A percentile compares a stretch with the other conserved stretches of the same genome.
Conservation (phyloP, 768 basidiomycete species). For the Collybia nuda region DNA sequence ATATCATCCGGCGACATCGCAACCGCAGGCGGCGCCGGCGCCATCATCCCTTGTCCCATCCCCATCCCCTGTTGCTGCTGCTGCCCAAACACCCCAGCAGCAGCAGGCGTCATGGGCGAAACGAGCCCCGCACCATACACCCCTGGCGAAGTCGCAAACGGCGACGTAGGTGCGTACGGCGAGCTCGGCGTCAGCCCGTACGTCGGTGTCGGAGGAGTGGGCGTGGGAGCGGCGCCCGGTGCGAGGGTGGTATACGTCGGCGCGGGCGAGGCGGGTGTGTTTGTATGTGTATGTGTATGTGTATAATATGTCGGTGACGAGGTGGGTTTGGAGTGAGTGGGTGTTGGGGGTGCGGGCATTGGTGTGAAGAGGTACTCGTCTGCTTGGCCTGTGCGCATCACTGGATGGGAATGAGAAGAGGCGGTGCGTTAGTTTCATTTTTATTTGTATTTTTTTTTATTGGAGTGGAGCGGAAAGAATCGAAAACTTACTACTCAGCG, state of each 20-base stretch:
- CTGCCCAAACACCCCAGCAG: not conserved
- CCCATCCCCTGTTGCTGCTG: slow-evolving; percentile 12
- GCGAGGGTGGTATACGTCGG: slow-evolving; percentile 5
- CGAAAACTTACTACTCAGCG: slow-evolving; percentile 66
- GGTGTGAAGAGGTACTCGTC: slow-evolving; percentile 49
- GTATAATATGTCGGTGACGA: slow-evolving; percentile 23
- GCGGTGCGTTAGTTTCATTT: slow-evolving; percentile 20
- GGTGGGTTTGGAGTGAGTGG: slow-evolving; percentile 30
- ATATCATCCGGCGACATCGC: slow-evolving; percentile 71
- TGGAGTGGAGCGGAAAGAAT: not conserved
- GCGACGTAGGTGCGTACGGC: slow-evolving; percentile 21
- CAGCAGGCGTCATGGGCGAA: too few species aligned
- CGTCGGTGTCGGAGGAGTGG: slow-evolving; percentile 1
- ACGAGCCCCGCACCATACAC: too few species aligned
- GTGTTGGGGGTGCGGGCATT: slow-evolving; percentile 31
- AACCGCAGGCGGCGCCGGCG: too few species aligned
- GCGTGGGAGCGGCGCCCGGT: too few species aligned
- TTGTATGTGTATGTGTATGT: too few species aligned
- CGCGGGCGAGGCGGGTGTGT: slow-evolving; percentile 1
- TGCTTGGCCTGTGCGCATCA: slow-evolving; percentile 62
- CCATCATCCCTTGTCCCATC: not conserved
- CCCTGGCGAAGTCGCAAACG: not conserved
- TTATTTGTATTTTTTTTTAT: too few species aligned
- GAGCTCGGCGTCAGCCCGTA: slow-evolving; percentile 10
- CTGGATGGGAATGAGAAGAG: too few species aligned